Evolutionary conservation across 108 stramenopile genomes (phyloP).

Genomic region (Licmophora abbreviata): DNA sequence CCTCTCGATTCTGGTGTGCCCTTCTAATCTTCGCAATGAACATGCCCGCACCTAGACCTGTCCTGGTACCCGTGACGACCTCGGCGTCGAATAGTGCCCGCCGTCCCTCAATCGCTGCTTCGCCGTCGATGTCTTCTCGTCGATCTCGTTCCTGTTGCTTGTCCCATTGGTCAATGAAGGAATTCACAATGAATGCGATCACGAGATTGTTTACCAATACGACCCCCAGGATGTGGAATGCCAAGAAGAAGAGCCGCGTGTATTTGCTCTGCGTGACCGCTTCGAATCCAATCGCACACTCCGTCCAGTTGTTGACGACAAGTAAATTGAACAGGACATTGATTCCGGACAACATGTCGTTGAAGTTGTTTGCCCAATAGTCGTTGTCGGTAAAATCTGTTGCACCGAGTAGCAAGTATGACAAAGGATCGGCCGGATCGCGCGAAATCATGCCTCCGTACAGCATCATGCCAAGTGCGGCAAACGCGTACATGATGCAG

Average conservation of each 20-base stretch:
- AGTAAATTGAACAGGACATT: conserved; percentile 76
- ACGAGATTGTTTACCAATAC: conserved; percentile 71
- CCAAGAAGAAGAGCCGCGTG: conserved; percentile 57
- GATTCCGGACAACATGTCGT: conserved; percentile 66
- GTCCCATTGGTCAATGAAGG: conserved; percentile 52
- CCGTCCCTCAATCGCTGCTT: conserved; percentile 38
- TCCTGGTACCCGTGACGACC: conserved; percentile 52
- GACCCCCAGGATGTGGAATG: conserved; percentile 65
- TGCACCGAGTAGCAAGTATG: conserved; percentile 35
- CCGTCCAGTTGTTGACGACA: conserved; percentile 81
- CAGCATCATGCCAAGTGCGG: conserved; percentile 47
- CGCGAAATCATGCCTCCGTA: conserved; percentile 54
- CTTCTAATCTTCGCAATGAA: conserved; percentile 24
- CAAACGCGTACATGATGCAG: conserved; percentile 48
- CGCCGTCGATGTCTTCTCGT: conserved; percentile 30
- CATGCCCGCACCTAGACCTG: conserved; percentile 24
- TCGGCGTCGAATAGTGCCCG: conserved; percentile 38
- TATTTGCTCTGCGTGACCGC: conserved; percentile 28
- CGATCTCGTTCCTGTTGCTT: conserved; percentile 13
- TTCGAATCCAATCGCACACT: conserved; percentile 37
- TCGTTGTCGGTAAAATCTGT: conserved; percentile 48
- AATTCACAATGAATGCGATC: conserved; percentile 67
- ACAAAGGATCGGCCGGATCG: conserved; percentile 45
- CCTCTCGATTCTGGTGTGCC: neutral
- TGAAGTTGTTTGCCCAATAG: conserved; percentile 84